Percentiles rank a stretch among this genome's conserved stretches.
Evolutionary conservation across 148 eudicot genomes (phyloP).

Genomic region (Polygonum maritimum): DNA sequence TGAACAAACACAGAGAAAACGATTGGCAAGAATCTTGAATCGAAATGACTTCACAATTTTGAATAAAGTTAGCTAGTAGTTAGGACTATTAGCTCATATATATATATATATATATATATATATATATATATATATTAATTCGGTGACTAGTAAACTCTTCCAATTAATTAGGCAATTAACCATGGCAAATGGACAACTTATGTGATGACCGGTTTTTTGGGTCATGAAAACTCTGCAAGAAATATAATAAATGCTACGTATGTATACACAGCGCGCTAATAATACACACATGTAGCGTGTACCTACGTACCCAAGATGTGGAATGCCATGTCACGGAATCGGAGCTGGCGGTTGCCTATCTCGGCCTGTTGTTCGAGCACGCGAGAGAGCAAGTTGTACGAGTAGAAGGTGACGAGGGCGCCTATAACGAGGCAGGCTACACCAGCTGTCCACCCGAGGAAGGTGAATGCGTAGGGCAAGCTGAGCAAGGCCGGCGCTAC

Average conservation of each 20-base stretch:
- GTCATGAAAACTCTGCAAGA: not conserved
- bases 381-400: constrained; percentile 59
- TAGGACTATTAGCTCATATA: not conserved
- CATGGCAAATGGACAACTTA: not conserved
- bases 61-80: not conserved
- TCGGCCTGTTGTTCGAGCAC: constrained; percentile 77
- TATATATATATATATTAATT: too few relatives aligned
- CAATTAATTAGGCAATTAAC: not conserved
- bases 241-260: not conserved
- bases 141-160: not conserved
- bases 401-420: constrained; percentile 66
- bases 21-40: not conserved
- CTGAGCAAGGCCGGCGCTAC: constrained; percentile 75
- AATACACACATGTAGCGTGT: not conserved
- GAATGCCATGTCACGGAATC: constrained; percentile 84
- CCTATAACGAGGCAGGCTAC: constrained; percentile 34
- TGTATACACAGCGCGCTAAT: not conserved
- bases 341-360: constrained; percentile 62
- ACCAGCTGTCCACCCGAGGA: constrained; percentile 66
- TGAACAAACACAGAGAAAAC: not conserved
- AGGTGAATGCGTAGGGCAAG: constrained; percentile 67
- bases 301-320: constrained; percentile 57
- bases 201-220: not conserved
- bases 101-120: too few relatives aligned
- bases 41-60: not conserved